Base-by-base conservation (phyloP, 2,329 filamentous ascomycete genomes). In the Rutstroemia sp. region DNA sequence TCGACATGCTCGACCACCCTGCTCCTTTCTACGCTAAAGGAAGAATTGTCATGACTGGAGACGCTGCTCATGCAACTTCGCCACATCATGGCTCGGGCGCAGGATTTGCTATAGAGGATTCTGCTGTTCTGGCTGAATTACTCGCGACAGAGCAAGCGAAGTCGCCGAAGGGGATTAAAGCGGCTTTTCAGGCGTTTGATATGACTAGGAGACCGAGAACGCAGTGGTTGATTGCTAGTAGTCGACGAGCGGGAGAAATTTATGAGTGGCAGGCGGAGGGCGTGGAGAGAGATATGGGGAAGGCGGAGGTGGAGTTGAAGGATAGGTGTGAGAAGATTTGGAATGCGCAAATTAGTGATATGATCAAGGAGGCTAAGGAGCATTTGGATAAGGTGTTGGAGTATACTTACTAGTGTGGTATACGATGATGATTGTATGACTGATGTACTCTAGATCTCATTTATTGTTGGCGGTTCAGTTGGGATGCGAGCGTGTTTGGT, bases 41-140 rank as follows among this genome's bases (percentile, higher is more conserved):
- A 16, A 37, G 68, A 73, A 1, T 63, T 76, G n/a, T 74, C 72
- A 25, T 72, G 84, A 2, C 67, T 80, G 83, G 82, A 8, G 82
- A 87, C 62, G 81, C 82, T 0, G 83, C 82, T 0, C 82, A 86
- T 65, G 81, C 81, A 0, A 78, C 79, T 30, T 78, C 80, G 0
- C 82, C 82, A 0, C 77, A 81, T 41, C 77, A 82, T 17, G 82
- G 81, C 0, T 75, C 81, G 1, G 82, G 82, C 1, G 76, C 78
- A 0, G 79, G 78, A 1, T 75, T 82, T 61, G 79, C 76, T 1
- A 76, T 84, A 56, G 78, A 82, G 59, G 78, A 82, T 57, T 70
- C 68, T 79, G 68, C 68, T 12, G 68, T 73, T 5, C 62, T 75
- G 1, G 70, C 73, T 0, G 70, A 72, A 1, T 61, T 82, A 0